Conservation (phyloP, 148 eudicot species). For the Rhododendron mucronatum region DNA sequence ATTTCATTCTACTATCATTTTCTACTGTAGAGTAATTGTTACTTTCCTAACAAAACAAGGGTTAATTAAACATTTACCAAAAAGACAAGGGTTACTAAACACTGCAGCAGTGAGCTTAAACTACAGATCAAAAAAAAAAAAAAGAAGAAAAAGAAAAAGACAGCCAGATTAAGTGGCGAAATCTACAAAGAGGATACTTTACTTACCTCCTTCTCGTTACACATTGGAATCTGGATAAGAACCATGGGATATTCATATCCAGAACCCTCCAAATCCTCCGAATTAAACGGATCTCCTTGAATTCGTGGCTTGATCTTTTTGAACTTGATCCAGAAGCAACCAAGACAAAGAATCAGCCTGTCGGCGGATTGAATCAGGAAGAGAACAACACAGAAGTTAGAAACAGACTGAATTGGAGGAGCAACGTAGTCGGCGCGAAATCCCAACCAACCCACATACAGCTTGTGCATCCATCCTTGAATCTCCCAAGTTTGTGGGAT, state of each 20-base stretch:
- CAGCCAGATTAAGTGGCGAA: neutral
- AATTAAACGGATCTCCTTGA: constrained; percentile 27
- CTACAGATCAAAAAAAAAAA: neutral
- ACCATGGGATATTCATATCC: constrained; percentile 46
- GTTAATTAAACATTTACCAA: neutral
- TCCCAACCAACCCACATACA: constrained; percentile 35
- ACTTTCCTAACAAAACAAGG: neutral
- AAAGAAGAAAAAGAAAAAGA: neutral
- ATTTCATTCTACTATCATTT: neutral
- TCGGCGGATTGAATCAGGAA: constrained; percentile 49
- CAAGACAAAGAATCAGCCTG: constrained; percentile 50
- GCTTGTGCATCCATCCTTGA: constrained; percentile 38
- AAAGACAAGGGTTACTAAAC: neutral
- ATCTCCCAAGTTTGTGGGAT: constrained; percentile 37
- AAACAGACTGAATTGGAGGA: constrained; percentile 35
- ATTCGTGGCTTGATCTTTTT: constrained; percentile 40
- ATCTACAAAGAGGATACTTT: neutral
- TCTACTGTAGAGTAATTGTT: neutral
- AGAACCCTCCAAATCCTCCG: constrained; percentile 36
- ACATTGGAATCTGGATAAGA: constrained; percentile 62
- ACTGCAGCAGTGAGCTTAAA: neutral
- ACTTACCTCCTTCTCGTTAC: constrained; percentile 52
- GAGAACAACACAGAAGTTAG: constrained; percentile 43
- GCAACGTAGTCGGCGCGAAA: constrained; percentile 46
- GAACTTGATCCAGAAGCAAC: constrained; percentile 53